These are phyloP conservation scores for Candida mattraensis DNA, from an alignment of 805 yeast species.

Conservation along the genomic window DNA sequence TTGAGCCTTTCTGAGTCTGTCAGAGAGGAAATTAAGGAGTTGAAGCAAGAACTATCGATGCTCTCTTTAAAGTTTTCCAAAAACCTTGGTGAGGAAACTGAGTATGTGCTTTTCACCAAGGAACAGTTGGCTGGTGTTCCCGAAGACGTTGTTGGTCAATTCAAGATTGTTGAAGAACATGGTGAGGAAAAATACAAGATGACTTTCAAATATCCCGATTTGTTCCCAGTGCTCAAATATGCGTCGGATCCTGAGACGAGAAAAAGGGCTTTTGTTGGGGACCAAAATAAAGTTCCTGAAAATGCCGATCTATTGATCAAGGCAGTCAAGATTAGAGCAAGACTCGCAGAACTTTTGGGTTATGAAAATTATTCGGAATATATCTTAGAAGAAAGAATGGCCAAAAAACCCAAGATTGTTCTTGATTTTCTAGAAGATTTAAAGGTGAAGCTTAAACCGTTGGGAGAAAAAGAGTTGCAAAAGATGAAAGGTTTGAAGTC, in stretches of 20 bases:
- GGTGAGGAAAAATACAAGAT: conserved; percentile 52
- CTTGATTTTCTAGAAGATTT: conserved; percentile 62
- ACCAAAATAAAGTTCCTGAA: conserved; percentile 64
- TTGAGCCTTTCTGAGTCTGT: conserved; percentile 56
- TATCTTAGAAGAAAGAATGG: conserved; percentile 77
- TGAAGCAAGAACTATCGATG: conserved; percentile 59
- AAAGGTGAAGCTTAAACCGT: conserved; percentile 53
- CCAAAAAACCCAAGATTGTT: conserved; percentile 64
- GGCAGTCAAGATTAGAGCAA: conserved; percentile 60
- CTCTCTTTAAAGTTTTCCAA: conserved; percentile 58
- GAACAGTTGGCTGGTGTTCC: conserved; percentile 79
- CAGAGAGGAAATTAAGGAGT: conserved; percentile 54
- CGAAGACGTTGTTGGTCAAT: conserved; percentile 55
- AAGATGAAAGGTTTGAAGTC: conserved; percentile 52
- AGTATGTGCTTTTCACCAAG: conserved; percentile 54
- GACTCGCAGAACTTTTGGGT: conserved; percentile 64
- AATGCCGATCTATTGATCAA: conserved; percentile 61
- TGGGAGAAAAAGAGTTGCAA: conserved; percentile 50
- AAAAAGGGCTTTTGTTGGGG: conserved; percentile 61
- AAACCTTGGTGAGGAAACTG: conserved; percentile 72
- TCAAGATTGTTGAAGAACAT: conserved; percentile 44
- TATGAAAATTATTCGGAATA: conserved; percentile 69
- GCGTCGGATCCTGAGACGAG: conserved; percentile 67
- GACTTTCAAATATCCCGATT: conserved; percentile 81
- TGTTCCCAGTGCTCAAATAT: conserved; percentile 73